phyloP scores from a whole-genome alignment of 2,329 filamentous ascomycete species.

The Aspergillus persii region DNA sequence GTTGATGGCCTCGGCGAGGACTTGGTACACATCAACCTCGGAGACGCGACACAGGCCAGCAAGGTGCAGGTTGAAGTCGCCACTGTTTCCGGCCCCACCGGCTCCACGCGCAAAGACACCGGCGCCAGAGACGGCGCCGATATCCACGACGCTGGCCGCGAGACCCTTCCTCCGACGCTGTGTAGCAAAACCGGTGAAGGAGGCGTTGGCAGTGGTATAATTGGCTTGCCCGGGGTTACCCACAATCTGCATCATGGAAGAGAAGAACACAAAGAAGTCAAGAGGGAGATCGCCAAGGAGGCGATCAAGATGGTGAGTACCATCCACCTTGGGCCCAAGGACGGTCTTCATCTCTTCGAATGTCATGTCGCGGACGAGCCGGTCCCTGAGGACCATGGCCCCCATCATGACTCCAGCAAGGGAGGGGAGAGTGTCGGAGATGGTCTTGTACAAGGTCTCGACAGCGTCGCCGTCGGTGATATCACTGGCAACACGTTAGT shows the following conservation, averaged over 20 bases:
- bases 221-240: conserved; percentile 10
- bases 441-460: too few species aligned
- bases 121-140: conserved; percentile 1
- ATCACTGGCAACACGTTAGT: too few species aligned
- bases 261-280: conserved; percentile 16
- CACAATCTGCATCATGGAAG: neutral
- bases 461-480: too few species aligned
- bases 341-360: neutral
- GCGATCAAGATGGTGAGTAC: conserved; percentile 5
- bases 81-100: too few species aligned
- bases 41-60: too few species aligned
- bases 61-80: too few species aligned
- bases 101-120: neutral
- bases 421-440: too few species aligned
- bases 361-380: neutral
- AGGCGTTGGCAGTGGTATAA: conserved; percentile 9
- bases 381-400: conserved; percentile 8
- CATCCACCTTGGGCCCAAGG: conserved; percentile 5
- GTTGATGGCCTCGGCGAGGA: neutral
- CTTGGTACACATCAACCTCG: conserved; percentile 6
- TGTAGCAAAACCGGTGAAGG: neutral
- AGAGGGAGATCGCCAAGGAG: neutral
- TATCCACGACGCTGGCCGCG: conserved; percentile 3
- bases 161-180: conserved; percentile 1
- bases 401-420: conserved; percentile 11